Percentiles rank a stretch among this genome's conserved stretches.
phyloP scores from a whole-genome alignment of 768 basidiomycete genomes.

The Termitomyces titanicus region DNA sequence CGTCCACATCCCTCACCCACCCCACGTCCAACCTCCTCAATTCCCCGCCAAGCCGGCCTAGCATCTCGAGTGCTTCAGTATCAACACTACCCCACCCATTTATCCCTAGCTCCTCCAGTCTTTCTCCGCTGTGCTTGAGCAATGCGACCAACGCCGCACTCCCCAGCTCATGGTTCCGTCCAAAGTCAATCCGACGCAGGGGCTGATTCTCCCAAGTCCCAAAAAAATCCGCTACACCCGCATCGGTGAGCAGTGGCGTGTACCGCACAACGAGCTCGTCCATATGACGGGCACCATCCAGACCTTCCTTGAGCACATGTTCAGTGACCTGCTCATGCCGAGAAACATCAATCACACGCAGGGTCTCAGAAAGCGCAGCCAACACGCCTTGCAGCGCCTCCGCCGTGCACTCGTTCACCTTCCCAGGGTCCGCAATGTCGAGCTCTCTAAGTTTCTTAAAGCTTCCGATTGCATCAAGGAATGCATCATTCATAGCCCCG shows the following conservation, averaged over 20 bases:
- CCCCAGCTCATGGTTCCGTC: constrained; percentile 56
- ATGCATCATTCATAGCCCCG: constrained; percentile 64
- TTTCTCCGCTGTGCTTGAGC: constrained; percentile 61
- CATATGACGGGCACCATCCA: constrained; percentile 49
- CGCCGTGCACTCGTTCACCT: constrained; percentile 47
- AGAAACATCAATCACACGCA: constrained; percentile 69
- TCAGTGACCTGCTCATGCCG: constrained; percentile 64
- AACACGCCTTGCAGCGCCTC: constrained; percentile 56
- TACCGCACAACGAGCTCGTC: constrained; percentile 51
- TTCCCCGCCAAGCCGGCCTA: constrained; percentile 31
- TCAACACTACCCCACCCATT: constrained; percentile 73
- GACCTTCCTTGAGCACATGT: constrained; percentile 52
- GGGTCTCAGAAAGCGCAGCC: constrained; percentile 42
- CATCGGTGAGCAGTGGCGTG: constrained; percentile 63
- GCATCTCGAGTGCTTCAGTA: constrained; percentile 34
- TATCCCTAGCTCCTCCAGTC: constrained; percentile 60
- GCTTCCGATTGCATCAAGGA: constrained; percentile 37
- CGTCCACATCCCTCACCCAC: constrained; percentile 80
- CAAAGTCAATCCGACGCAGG: constrained; percentile 52
- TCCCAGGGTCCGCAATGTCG: constrained; percentile 65
- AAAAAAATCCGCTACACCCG: constrained; percentile 71
- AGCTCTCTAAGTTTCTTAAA: constrained; percentile 44
- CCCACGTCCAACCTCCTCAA: constrained; percentile 72
- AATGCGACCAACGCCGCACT: constrained; percentile 55
- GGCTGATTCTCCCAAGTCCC: constrained; percentile 49